phyloP scores from a whole-genome alignment of 306 rosid genomes.

The Citrullus mucosospermus region DNA sequence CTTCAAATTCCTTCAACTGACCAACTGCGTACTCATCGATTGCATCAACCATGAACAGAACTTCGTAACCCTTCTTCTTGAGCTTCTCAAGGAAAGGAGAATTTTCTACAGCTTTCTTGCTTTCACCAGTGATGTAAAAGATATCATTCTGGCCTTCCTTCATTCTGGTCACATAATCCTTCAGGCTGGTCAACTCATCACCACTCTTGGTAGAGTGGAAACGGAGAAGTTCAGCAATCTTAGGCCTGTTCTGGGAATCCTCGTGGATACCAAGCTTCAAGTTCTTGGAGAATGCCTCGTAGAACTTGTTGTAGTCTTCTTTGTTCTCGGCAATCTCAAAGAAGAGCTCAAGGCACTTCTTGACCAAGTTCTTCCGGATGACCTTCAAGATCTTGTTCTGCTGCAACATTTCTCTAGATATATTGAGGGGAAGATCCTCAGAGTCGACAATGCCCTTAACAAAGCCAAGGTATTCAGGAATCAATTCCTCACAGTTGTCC shows the following conservation, averaged over 20 bases:
- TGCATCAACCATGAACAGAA: slow-evolving; percentile 20
- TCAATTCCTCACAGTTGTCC: slow-evolving; percentile 28
- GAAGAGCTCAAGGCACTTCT: slow-evolving; percentile 26
- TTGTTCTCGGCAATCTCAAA: slow-evolving; percentile 19
- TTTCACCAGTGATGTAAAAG: slow-evolving; percentile 21
- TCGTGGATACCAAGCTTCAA: slow-evolving; percentile 22
- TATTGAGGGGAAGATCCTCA: slow-evolving; percentile 16
- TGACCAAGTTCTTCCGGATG: slow-evolving; percentile 18
- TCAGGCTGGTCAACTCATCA: slow-evolving; percentile 22
- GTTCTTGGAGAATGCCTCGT: slow-evolving; percentile 21
- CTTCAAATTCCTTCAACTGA: slow-evolving; percentile 21
- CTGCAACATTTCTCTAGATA: slow-evolving; percentile 21
- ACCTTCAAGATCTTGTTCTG: slow-evolving; percentile 24
- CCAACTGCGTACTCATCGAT: slow-evolving; percentile 20
- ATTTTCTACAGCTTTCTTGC: slow-evolving; percentile 24
- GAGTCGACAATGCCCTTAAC: slow-evolving; percentile 12
- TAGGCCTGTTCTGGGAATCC: slow-evolving; percentile 21
- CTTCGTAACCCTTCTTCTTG: slow-evolving; percentile 22
- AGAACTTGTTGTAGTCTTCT: slow-evolving; percentile 20
- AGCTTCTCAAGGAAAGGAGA: slow-evolving; percentile 24
- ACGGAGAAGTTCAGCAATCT: slow-evolving; percentile 17
- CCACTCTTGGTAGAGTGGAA: slow-evolving; percentile 23
- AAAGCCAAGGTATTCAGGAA: slow-evolving; percentile 18
- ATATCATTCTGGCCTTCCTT: slow-evolving; percentile 23
- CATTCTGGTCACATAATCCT: slow-evolving; percentile 8